phyloP scores from a whole-genome alignment of 139 green algal species.

The Ulvella scutata region DNA sequence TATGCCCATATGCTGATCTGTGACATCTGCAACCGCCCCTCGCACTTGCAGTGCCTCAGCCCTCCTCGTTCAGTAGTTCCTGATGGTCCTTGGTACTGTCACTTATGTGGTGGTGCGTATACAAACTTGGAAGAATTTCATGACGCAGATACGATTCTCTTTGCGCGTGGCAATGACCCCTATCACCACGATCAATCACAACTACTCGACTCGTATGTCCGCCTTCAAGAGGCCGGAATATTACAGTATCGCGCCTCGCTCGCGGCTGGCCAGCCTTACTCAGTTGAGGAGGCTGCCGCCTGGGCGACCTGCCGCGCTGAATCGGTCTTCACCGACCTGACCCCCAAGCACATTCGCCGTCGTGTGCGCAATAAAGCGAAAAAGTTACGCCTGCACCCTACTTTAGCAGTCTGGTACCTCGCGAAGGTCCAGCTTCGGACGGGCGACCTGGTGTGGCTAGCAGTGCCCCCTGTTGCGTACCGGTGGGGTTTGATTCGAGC shows the following conservation, averaged over 20 bases:
- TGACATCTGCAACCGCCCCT: background rate
- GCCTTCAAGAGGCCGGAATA: background rate
- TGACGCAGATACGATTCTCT: background rate
- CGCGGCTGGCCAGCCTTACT: background rate
- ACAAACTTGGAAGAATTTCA: background rate
- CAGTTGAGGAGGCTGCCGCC: background rate
- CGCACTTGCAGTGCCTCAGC: constrained; percentile 3
- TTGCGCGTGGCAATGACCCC: background rate
- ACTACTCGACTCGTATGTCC: background rate
- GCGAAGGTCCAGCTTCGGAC: background rate
- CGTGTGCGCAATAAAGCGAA: background rate
- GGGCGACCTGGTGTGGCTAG: background rate
- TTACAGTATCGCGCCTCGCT: background rate
- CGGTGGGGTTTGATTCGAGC: constrained; percentile 5
- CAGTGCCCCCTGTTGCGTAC: constrained; percentile 1
- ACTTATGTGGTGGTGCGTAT: constrained; percentile 1
- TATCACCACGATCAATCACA: background rate
- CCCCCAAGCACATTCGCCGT: background rate
- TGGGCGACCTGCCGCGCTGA: background rate
- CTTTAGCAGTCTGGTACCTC: background rate
- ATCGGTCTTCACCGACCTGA: background rate
- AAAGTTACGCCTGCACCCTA: background rate
- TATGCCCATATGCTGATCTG: constrained; percentile 9
- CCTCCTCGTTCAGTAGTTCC: constrained; percentile 5
- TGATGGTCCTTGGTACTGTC: constrained; percentile 6